These are phyloP conservation scores for Yamadazyma philogaea DNA, from an alignment of 805 yeast species.

Conservation along the genomic window DNA sequence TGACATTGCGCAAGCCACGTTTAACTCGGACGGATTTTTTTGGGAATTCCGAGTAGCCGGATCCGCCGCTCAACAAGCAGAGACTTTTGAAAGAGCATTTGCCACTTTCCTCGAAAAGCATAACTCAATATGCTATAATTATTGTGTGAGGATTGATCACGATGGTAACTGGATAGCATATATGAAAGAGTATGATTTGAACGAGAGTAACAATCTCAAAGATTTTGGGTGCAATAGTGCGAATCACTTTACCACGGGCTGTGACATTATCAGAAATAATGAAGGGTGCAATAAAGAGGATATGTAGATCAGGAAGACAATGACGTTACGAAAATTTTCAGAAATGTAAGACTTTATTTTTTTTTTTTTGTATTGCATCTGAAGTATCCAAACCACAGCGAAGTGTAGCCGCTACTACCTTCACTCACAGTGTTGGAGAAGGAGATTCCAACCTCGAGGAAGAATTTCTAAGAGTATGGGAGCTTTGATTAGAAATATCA, in stretches of 20 bases:
- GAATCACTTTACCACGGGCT: neutral
- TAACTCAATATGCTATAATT: neutral
- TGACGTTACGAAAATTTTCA: too few relatives aligned
- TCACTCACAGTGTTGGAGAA: too few relatives aligned
- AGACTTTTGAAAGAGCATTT: neutral
- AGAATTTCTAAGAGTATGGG: too few relatives aligned
- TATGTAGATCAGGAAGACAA: neutral
- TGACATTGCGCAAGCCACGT: neutral
- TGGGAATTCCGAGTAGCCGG: neutral
- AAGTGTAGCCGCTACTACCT: too few relatives aligned
- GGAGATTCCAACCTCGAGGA: too few relatives aligned
- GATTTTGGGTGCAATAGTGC: slow-evolving; percentile 1
- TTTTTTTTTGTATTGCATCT: too few relatives aligned
- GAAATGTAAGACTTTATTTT: too few relatives aligned
- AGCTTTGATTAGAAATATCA: too few relatives aligned
- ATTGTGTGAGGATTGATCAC: neutral
- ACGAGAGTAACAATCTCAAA: neutral
- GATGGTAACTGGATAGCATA: slow-evolving; percentile 3
- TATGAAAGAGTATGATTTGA: neutral
- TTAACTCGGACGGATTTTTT: neutral
- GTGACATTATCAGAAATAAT: neutral
- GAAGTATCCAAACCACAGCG: too few relatives aligned
- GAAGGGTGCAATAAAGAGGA: neutral
- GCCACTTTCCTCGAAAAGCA: slow-evolving; percentile 1
- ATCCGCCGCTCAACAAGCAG: neutral